Conservation (phyloP, 108 stramenopile genomes). For the Bacterosira constricta region DNA sequence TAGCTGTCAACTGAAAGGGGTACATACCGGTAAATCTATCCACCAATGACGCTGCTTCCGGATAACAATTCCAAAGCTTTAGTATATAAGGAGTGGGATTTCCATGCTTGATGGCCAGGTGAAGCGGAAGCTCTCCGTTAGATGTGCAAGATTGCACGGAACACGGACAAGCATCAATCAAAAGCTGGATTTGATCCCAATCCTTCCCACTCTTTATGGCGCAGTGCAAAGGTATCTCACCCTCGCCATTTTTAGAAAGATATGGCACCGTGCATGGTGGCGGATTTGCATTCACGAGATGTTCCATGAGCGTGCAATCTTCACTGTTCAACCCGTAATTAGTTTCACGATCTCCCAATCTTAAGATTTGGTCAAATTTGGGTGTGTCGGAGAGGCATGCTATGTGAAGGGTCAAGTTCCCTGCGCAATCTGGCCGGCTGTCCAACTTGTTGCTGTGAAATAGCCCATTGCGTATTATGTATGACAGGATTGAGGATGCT, state of each 20-base stretch:
- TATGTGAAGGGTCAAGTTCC: slow-evolving; percentile 25
- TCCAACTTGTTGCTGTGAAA: not conserved
- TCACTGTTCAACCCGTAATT: slow-evolving; percentile 24
- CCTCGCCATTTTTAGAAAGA: slow-evolving; percentile 4
- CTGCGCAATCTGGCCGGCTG: not conserved
- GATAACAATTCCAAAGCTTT: slow-evolving; percentile 6
- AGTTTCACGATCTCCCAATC: slow-evolving; percentile 9
- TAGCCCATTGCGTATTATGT: slow-evolving; percentile 8
- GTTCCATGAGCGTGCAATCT: slow-evolving; percentile 25
- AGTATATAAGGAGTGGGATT: not conserved
- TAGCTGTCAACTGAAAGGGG: slow-evolving; percentile 16
- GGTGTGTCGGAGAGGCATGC: slow-evolving; percentile 3
- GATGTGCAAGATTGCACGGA: slow-evolving; percentile 5
- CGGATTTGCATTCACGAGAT: not conserved
- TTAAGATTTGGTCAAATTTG: slow-evolving; percentile 11
- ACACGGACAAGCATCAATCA: slow-evolving; percentile 10
- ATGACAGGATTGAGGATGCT: slow-evolving; percentile 10
- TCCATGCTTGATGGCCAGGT: slow-evolving; percentile 23
- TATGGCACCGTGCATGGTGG: not conserved
- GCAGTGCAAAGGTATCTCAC: slow-evolving; percentile 24
- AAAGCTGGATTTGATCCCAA: slow-evolving; percentile 11
- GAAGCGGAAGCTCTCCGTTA: slow-evolving; percentile 22
- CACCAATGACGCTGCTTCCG: slow-evolving; percentile 14
- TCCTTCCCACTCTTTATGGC: slow-evolving; percentile 20
- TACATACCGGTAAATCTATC: slow-evolving; percentile 18